phyloP scores from a whole-genome alignment of 2,329 filamentous ascomycete genomes.

The Aspergillus arachidicola region DNA sequence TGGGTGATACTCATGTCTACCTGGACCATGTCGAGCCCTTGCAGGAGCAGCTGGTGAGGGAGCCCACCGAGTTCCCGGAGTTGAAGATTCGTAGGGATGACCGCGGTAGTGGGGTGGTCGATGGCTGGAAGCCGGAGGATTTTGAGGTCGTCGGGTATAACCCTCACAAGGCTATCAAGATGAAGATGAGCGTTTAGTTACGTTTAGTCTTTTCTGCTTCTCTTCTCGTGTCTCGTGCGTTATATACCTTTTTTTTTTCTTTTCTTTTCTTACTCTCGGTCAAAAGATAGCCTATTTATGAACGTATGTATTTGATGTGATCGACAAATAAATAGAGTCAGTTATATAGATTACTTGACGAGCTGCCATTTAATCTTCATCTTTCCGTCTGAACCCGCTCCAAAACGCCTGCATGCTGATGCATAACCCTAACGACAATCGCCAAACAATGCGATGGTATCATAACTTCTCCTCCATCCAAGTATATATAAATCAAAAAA shows the following conservation, averaged over 20 bases:
- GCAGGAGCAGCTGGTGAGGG: slow-evolving; percentile 74
- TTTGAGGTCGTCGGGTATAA: slow-evolving; percentile 87
- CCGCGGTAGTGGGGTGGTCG: slow-evolving; percentile 81
- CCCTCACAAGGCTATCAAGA: slow-evolving; percentile 86
- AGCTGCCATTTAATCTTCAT: background rate
- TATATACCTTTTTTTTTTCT: background rate
- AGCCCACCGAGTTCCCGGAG: slow-evolving; percentile 79
- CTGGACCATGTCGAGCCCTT: slow-evolving; percentile 88
- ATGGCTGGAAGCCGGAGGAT: slow-evolving; percentile 87
- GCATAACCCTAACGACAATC: background rate
- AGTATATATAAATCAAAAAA: slow-evolving; percentile 10
- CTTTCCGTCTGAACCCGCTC: background rate
- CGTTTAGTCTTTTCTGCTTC: background rate
- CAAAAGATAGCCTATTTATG: background rate
- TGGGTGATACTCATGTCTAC: slow-evolving; percentile 99
- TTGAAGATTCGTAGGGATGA: slow-evolving; percentile 70
- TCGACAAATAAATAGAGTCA: background rate
- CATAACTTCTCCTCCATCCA: background rate
- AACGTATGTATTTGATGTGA: background rate
- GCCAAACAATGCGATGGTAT: background rate
- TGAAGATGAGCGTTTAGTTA: slow-evolving; percentile 93
- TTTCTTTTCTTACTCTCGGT: no score
- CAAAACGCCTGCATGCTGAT: background rate
- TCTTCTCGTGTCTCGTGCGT: background rate
- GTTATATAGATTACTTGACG: background rate